phyloP scores from a whole-genome alignment of 2,329 filamentous ascomycete species.

The Cladosporium phlei region DNA sequence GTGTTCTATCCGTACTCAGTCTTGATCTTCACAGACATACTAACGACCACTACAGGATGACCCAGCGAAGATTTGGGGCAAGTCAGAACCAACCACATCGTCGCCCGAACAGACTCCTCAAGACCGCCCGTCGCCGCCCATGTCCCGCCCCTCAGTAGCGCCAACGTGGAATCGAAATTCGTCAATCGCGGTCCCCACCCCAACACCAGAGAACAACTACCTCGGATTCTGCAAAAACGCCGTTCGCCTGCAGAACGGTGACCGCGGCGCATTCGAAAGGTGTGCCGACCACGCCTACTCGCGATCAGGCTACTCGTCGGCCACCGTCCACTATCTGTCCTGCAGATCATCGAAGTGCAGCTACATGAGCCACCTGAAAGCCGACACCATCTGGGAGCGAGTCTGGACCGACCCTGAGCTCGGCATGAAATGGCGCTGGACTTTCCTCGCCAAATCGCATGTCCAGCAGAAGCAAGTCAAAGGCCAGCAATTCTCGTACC shows the following conservation, averaged over 20 bases:
- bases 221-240: constrained; percentile 45
- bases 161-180: constrained; percentile 5
- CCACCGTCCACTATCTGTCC: constrained; percentile 29
- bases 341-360: constrained; percentile 41
- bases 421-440: constrained; percentile 44
- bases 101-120: constrained; percentile 13
- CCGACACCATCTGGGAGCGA: constrained; percentile 27
- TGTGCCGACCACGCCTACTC: constrained; percentile 20
- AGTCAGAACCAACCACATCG: constrained; percentile 15
- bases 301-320: constrained; percentile 16
- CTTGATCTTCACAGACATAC: neutral
- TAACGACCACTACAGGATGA: constrained; percentile 18
- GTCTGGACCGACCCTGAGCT: constrained; percentile 15
- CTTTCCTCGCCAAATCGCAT: constrained; percentile 46
- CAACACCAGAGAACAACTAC: constrained; percentile 31
- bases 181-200: constrained; percentile 22
- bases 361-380: constrained; percentile 36
- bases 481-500: constrained; percentile 33
- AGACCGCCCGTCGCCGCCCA: constrained; percentile 2
- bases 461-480: constrained; percentile 32
- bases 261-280: constrained; percentile 29
- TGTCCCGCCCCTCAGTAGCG: neutral
- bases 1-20: neutral
- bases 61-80: constrained; percentile 26
- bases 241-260: constrained; percentile 36